A percentile compares a stretch with the other conserved stretches of the same genome.
These are phyloP conservation scores for Wickerhamomyces bisporus DNA, from an alignment of 805 yeast species.

Conservation along the genomic window DNA sequence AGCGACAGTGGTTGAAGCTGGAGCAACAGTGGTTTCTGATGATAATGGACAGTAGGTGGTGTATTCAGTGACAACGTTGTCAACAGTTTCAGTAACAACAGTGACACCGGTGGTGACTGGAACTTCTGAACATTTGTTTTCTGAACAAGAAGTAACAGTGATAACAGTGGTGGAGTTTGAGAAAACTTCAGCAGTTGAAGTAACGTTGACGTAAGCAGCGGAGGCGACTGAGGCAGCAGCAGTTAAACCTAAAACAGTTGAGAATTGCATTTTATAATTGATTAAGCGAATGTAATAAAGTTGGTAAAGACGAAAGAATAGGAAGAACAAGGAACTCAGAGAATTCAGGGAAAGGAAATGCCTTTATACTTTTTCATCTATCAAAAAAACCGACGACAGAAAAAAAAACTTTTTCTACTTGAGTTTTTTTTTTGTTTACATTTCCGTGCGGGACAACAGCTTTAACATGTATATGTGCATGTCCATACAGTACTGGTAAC, in stretches of 20 bases:
- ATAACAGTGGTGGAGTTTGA: conserved; percentile 24
- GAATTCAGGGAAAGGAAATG: not conserved
- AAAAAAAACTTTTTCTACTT: too few species aligned
- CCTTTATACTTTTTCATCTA: too few species aligned
- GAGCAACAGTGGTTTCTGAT: conserved; percentile 13
- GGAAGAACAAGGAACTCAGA: too few species aligned
- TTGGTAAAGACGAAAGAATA: conserved; percentile 1
- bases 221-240: conserved; percentile 25
- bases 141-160: conserved; percentile 27
- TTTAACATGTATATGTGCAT: too few species aligned
- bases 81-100: conserved; percentile 20
- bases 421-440: not conserved
- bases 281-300: conserved; percentile 21
- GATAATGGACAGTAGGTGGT: conserved; percentile 22
- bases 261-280: conserved; percentile 32
- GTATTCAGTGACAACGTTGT: conserved; percentile 20
- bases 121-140: conserved; percentile 16
- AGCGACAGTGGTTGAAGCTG: conserved; percentile 9
- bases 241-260: conserved; percentile 24
- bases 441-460: not conserved
- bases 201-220: conserved; percentile 23
- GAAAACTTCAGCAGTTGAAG: conserved; percentile 24
- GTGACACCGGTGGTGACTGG: conserved; percentile 25
- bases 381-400: not conserved
- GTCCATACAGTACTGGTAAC: too few species aligned